Evolutionary conservation across 2,329 filamentous ascomycete genomes (phyloP), one percentile per base, ranked within the genome.

Genomic region (Penicillium polonicum): DNA sequence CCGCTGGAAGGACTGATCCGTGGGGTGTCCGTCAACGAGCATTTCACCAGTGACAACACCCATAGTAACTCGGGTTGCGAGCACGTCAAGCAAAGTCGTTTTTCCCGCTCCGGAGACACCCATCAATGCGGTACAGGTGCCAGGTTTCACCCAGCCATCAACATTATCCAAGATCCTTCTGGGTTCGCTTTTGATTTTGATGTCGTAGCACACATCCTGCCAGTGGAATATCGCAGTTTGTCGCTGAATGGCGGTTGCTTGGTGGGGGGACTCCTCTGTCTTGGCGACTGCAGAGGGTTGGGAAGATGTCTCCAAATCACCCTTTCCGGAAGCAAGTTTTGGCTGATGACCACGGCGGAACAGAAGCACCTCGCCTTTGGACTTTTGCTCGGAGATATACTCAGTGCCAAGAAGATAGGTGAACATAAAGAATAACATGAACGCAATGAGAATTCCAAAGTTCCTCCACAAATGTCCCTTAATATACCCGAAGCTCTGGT

Each of bases 401-500:
- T 72, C 59, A 45, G 42, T 55, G 52, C 5, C 50, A 15, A 35
- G 8, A 2, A 49, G 41, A 54, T 36, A 35, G 3, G 25, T 45
- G 17, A 17, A n/a, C 43, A 31, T 53, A 39, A 41, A 58, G 29
- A 61, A 59, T 4, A 58, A 27, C 21, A 39, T 5, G 95, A 95
- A 62, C 90, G 83, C 82, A 93, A 88, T 27, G 95, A 80, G 0
- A 86, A 80, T 72, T 95, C 91, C 68, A 95, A 96, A 0, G 27
- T 43, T 61, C 6, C 60, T 42, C 58, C 60, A 60, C 21, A 52
- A 36, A 44, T 31, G 15, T 5, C 86, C 12, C 9, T 29, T 45
- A 0, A 19, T 1, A 19, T 45, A 45, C n/a, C n/a, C 25, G 15
- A 19, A 45, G n/a, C 43, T 45, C 6, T 45, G 17, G 1, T 29